Evolutionary conservation across 441 rosid genomes (phyloP).

Genomic region (Populus hybrid): DNA sequence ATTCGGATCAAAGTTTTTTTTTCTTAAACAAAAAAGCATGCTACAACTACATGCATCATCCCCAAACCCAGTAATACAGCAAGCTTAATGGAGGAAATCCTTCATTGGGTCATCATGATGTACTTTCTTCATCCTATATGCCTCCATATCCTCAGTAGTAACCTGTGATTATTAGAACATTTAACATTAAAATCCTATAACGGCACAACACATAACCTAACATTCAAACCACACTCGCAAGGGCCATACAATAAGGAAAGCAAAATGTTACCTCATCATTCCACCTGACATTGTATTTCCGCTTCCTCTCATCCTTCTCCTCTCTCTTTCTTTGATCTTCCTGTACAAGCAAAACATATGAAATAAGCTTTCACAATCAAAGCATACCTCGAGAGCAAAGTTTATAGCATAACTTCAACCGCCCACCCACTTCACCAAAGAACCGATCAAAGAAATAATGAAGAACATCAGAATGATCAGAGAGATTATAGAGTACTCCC

Average conservation of each 20-base stretch:
- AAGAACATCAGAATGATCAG: no score
- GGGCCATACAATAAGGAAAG: not conserved
- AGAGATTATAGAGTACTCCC: no score
- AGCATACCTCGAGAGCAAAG: not conserved
- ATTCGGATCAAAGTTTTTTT: no score
- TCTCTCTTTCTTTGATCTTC: conserved; percentile 68
- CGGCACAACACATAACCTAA: not conserved
- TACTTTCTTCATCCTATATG: no score
- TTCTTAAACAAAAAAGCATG: no score
- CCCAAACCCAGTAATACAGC: not conserved
- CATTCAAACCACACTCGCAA: not conserved
- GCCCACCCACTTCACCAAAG: not conserved
- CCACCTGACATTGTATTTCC: conserved; percentile 84
- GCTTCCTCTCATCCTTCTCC: conserved; percentile 87
- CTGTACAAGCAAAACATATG: conserved; percentile 28
- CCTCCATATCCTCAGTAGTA: conserved; percentile 88
- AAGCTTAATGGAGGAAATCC: conserved; percentile 43
- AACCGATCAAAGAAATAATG: no score
- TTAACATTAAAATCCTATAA: not conserved
- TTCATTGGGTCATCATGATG: conserved; percentile 87
- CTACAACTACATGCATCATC: not conserved
- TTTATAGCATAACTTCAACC: not conserved
- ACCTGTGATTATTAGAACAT: conserved; percentile 37
- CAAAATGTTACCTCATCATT: conserved; percentile 60
- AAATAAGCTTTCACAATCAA: not conserved